Base-by-base conservation (phyloP, 192 early-diverging fungal species). In the Coemansia sp. region DNA sequence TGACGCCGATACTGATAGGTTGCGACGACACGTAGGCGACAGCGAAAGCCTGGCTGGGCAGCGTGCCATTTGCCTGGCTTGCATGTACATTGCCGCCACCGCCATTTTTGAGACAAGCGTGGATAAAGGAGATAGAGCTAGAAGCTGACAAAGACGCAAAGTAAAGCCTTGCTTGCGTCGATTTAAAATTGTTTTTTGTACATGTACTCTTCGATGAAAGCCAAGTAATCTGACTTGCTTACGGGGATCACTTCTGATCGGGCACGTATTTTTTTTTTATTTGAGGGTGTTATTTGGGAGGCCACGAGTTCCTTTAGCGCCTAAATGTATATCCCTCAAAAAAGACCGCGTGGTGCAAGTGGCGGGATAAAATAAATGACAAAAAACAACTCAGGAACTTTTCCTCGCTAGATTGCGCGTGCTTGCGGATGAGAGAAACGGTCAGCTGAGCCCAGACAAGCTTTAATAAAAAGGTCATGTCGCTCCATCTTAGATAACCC, bases 51-150 rank as follows among this genome's bases (percentile, higher is more conserved):
- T 37, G 19, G 38, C 37, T 13, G 30, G 59, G 19, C 30, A 35
- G 1, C 30, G 37, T n/a, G 37, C 37, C 35, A 40, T 16, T 10
- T 19, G 35, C 59, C 35, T 19, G 6, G 59, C 33, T 19, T 61
- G 33, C 1, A 17, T 23, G 59, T 40, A 40, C 59, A 61, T 40
- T 19, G 59, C 38, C 19, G 59, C 59, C 59, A 61, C 59, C 26
- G 59, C 59, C 59, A 61, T 61, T 23, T n/a, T 38, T 53, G 26
- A n/a, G 23, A 57, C 2, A 32, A 4, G 16, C 10, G 28, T 57
- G 11, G 32, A 17, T 26, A 30, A 57, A 21, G 19, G 2, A 23
- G n/a, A 58, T 11, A 58, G 6, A n/a, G 47, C 8, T 49, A 23
- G 6, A n/a, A 8, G n/a, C 23, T 23, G 47, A n/a, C n/a, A 21